Evolutionary conservation across 805 yeast genomes (phyloP).

Genomic region (Metschnikowia orientalis): DNA sequence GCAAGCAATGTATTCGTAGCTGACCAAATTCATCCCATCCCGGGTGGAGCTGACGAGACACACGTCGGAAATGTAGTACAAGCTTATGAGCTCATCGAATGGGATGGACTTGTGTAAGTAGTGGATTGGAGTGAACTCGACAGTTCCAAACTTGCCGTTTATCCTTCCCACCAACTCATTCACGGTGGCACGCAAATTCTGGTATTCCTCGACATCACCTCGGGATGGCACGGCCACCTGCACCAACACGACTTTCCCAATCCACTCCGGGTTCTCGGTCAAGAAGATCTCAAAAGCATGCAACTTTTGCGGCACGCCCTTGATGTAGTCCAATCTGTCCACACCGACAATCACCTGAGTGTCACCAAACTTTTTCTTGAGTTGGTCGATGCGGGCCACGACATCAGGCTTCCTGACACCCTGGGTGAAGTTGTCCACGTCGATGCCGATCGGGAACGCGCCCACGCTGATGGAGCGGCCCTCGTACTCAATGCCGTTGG

Average conservation of each 20-base stretch:
- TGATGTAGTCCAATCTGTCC: conserved; percentile 92
- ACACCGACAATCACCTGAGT: conserved; percentile 92
- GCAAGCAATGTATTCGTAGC: conserved; percentile 95
- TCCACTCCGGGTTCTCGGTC: conserved; percentile 95
- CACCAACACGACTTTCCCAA: conserved; percentile 90
- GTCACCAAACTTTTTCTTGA: conserved; percentile 64
- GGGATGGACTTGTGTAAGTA: conserved; percentile 90
- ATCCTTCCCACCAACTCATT: conserved; percentile 95
- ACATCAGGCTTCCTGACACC: conserved; percentile 68
- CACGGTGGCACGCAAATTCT: conserved; percentile 85
- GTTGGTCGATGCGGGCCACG: conserved; percentile 55
- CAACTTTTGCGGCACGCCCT: conserved; percentile 95
- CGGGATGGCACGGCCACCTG: conserved; percentile 98
- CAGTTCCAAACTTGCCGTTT: conserved; percentile 93
- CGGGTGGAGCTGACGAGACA: conserved; percentile 92
- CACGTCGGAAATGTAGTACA: conserved; percentile 81
- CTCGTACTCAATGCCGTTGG: conserved; percentile 80
- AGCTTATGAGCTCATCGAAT: conserved; percentile 85
- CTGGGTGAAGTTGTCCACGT: conserved; percentile 81
- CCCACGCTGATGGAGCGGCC: conserved; percentile 81
- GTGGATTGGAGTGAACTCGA: conserved; percentile 96
- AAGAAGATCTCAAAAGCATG: conserved; percentile 94
- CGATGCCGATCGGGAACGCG: conserved; percentile 99
- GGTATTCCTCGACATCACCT: conserved; percentile 98
- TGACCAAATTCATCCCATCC: conserved; percentile 97